A percentile compares a stretch with the other conserved stretches of the same genome.
Conservation (phyloP, 805 yeast genomes). For the Barnettozyma sucrosica region DNA sequence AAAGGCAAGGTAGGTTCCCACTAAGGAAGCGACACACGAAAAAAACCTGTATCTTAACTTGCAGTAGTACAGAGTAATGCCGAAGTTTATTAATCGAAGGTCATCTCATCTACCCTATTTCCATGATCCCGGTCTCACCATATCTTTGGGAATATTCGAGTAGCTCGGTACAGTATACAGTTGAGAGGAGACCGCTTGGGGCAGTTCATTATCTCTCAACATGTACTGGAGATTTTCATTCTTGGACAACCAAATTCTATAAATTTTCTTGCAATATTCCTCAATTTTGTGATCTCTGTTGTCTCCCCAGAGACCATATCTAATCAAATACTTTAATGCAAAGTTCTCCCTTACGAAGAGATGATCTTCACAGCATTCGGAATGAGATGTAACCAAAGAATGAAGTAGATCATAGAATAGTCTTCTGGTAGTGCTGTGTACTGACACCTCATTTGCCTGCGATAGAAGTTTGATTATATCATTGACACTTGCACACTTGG, state of each 20-base stretch:
- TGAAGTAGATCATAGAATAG: constrained; percentile 2
- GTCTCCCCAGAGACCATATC: constrained; percentile 2
- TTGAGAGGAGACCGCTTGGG: background rate
- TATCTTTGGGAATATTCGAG: background rate
- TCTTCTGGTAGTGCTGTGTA: constrained; percentile 1
- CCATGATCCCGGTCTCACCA: constrained; percentile 8
- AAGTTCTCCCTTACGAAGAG: constrained; percentile 25
- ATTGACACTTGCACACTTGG: constrained; percentile 29
- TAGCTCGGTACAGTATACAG: background rate
- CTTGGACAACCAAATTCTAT: constrained; percentile 3
- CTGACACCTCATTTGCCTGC: constrained; percentile 29
- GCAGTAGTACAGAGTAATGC: too few species aligned
- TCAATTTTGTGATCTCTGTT: constrained; percentile 1
- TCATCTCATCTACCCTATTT: too few species aligned
- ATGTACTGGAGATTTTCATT: constrained; percentile 5
- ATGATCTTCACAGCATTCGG: constrained; percentile 13
- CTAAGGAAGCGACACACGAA: too few species aligned
- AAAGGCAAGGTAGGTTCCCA: too few species aligned
- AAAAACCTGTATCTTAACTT: too few species aligned
- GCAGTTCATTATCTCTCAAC: constrained; percentile 2
- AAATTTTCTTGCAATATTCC: background rate
- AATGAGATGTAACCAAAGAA: background rate
- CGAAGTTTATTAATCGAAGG: too few species aligned
- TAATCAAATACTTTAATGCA: constrained; percentile 5
- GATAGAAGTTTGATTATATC: constrained; percentile 31